A percentile compares a stretch with the other conserved stretches of the same genome.
phyloP scores from a whole-genome alignment of 129 eudicot genomes.

The Flaveria trinervia region DNA sequence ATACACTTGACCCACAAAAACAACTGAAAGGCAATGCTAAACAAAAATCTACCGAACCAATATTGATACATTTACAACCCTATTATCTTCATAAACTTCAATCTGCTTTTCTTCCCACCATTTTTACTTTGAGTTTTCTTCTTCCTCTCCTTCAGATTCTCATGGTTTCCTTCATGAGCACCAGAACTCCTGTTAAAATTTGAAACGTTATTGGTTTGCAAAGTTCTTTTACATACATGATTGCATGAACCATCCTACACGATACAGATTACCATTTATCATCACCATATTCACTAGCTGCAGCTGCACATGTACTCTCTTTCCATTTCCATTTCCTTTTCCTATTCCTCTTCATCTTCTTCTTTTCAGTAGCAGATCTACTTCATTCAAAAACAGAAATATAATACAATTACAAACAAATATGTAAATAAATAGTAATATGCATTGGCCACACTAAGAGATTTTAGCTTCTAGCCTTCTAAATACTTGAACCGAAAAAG shows the following conservation, averaged over 20 bases:
- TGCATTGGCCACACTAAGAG: neutral
- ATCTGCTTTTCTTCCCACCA: neutral
- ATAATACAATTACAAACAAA: neutral
- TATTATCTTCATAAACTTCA: neutral
- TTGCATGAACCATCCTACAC: neutral
- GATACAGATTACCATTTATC: neutral
- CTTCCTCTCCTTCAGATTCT: slow-evolving; percentile 21
- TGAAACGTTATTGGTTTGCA: neutral
- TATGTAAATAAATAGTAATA: neutral
- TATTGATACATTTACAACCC: neutral
- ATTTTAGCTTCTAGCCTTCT: neutral
- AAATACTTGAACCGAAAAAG: neutral
- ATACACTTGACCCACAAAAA: neutral
- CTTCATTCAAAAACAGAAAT: neutral
- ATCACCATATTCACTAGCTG: slow-evolving; percentile 13
- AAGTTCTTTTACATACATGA: neutral
- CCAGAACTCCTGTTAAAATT: slow-evolving; percentile 6
- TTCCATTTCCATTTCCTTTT: slow-evolving; percentile 8
- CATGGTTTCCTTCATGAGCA: slow-evolving; percentile 12
- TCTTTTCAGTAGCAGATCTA: slow-evolving; percentile 14
- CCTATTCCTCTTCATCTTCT: slow-evolving; percentile 11
- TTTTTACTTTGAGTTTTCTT: slow-evolving; percentile 1
- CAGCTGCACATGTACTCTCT: neutral
- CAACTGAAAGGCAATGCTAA: neutral
- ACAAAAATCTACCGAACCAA: slow-evolving; percentile 11